Evolutionary conservation across 2,329 filamentous ascomycete genomes (phyloP), one percentile per base, ranked within the genome.

Genomic region (Teratosphaeria zuluensis): DNA sequence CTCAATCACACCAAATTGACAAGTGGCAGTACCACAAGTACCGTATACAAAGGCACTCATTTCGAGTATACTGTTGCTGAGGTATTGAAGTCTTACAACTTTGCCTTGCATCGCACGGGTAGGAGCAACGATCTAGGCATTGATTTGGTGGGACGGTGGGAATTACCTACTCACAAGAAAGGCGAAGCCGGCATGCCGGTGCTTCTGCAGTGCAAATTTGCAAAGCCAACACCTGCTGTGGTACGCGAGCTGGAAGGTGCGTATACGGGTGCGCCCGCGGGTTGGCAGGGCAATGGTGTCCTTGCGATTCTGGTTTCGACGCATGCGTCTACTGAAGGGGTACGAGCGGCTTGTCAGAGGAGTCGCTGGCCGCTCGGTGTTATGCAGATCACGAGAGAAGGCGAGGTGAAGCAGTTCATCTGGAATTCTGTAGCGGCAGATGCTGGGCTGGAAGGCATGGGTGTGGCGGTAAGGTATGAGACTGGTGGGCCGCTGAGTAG

Each of bases 181-280:
- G 68, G 68, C 24, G 28, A 11, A 35, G 16, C 16, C 9, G 66
- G 72, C 1, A 46, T 79, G 31, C 73, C 70, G 7, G 73, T 82
- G 1, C 70, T 84, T 19, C 69, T 82, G 19, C 89, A 92, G 70
- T 92, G 89, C 78, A 94, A 92, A 72, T 48, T 52, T 19, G 74
- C 77, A 53, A 71, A 78, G 12, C 78, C 82, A 0, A 66, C 65
- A 2, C 88, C 89, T 0, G 75, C 79, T 33, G 76, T 84, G 53
- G 75, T 90, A 8, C 82, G 89, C n/a, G 89, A 92, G 74, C 79
- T 92, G 2, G 88, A 90, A 69, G 92, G 92, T 3, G 84, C 90
- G 0, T 88, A 94, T 68, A 79, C 80, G 1, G 85, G 84, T 12
- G 88, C 89, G 6, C 91, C 90, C 1, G 75, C 80, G 0, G 87